A percentile compares a stretch with the other conserved stretches of the same genome.
Conservation (phyloP, 305 asterid genomes). For the Fraxinus paxiana region DNA sequence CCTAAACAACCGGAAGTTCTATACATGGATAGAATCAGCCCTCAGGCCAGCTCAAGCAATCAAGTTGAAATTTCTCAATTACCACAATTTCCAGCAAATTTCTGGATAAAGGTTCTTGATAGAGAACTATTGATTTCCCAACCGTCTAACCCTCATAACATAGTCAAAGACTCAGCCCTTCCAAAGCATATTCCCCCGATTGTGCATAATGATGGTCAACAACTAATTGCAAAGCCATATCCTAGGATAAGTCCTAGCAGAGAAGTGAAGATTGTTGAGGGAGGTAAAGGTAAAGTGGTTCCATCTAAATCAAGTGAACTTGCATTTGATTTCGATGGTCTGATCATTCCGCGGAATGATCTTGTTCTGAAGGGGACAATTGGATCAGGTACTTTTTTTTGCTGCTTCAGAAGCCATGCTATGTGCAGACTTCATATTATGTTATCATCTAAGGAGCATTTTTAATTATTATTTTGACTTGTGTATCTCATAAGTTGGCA, state of each 20-base stretch:
- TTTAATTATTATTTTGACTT: slow-evolving; percentile 5
- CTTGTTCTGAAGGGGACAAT: slow-evolving; percentile 77
- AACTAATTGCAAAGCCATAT: slow-evolving; percentile 25
- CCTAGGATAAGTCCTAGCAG: slow-evolving; percentile 35
- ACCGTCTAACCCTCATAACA: slow-evolving; percentile 37
- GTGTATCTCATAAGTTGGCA: slow-evolving; percentile 19
- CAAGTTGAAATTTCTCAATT: slow-evolving; percentile 38
- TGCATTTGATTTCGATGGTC: slow-evolving; percentile 66
- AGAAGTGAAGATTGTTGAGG: slow-evolving; percentile 48
- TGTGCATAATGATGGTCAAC: slow-evolving; percentile 35
- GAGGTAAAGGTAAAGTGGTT: slow-evolving; percentile 50
- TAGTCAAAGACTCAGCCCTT: slow-evolving; percentile 37
- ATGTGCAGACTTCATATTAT: not conserved
- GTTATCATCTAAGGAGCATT: not conserved
- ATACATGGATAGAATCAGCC: slow-evolving; percentile 35
- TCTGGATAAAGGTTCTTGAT: slow-evolving; percentile 54
- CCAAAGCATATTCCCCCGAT: slow-evolving; percentile 37
- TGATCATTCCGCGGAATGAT: slow-evolving; percentile 86
- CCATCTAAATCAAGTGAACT: slow-evolving; percentile 45
- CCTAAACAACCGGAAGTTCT: slow-evolving; percentile 44
- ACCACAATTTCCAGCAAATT: slow-evolving; percentile 44
- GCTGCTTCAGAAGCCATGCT: slow-evolving; percentile 21
- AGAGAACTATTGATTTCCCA: slow-evolving; percentile 38
- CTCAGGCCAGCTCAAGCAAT: slow-evolving; percentile 27
- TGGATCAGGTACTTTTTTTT: slow-evolving; percentile 71